A percentile compares a stretch with the other conserved stretches of the same genome.
These are phyloP conservation scores for Hypholoma fasciculare DNA, from an alignment of 768 basidiomycete species.

Conservation along the genomic window DNA sequence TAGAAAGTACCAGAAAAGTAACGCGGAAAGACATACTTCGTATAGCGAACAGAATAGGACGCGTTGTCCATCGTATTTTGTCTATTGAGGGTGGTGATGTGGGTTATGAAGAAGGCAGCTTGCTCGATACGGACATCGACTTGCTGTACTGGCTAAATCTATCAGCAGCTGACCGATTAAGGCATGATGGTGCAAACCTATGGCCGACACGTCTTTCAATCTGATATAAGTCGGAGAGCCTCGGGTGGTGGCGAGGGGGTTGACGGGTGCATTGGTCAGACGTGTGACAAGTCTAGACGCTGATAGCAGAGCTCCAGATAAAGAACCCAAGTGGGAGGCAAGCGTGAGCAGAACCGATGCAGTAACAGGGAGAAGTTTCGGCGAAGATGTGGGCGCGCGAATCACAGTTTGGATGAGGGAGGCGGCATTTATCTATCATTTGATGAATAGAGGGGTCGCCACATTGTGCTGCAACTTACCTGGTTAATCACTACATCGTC, in stretches of 20 bases:
- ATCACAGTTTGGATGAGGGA: conserved; percentile 29
- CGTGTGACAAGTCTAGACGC: conserved; percentile 19
- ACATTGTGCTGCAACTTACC: conserved; percentile 22
- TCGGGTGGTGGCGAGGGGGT: conserved; percentile 5
- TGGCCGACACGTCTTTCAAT: conserved; percentile 46
- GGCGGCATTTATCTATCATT: conserved; percentile 46
- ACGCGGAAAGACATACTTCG: conserved; percentile 45
- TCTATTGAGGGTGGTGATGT: conserved; percentile 39
- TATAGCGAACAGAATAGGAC: conserved; percentile 59
- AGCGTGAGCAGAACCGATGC: conserved; percentile 26
- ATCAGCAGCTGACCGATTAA: background rate
- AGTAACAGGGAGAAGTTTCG: conserved; percentile 23
- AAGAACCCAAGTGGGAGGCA: conserved; percentile 18
- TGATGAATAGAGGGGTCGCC: background rate
- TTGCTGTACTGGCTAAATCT: conserved; percentile 52
- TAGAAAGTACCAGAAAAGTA: background rate
- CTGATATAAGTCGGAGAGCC: background rate
- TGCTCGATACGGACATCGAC: conserved; percentile 58
- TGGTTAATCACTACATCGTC: conserved; percentile 40
- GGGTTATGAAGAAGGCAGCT: conserved; percentile 40
- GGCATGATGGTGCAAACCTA: conserved; percentile 24
- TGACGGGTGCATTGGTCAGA: conserved; percentile 19
- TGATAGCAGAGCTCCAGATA: conserved; percentile 16
- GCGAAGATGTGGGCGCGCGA: conserved; percentile 13
- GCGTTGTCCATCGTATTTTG: conserved; percentile 34